Evolutionary conservation across 805 yeast genomes (phyloP), one percentile per base, ranked within the genome.

Genomic region (Schwanniomyces yamadae): DNA sequence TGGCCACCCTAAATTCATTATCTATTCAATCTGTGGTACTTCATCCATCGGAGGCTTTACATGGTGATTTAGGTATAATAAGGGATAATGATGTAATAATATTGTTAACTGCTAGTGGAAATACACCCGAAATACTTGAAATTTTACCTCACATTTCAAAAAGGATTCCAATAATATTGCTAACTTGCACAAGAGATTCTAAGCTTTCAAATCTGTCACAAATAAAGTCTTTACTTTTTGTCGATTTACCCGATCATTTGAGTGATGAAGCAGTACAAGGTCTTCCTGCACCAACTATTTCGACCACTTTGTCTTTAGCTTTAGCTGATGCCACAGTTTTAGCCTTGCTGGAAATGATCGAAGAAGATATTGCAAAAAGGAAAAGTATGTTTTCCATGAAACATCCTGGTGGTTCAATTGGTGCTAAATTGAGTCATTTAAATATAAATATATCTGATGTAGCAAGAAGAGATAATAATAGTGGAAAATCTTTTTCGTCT

Each of bases 321-420:
- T 62, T 87, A 27, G 82, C 93, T 7, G 96, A 89, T 53, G 85
- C 95, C 1, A 75, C 84, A 11, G 75, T 84, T 24, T 72, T 89
- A 32, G 84, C 95, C 0, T 61, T 89, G 16, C 74, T 81, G 32
- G 93, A 87, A 52, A 54, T 82, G 51, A 72, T 81, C 36, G 78
- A 79, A 36, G 63, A 64, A 6, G 88, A 86, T 50, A 57, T 69
- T 20, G 57, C 62, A 23, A 63, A 69, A 37, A 66, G 95, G 27
- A 72, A 71, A 43, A 61, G 57, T 39, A 58, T 71, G 23, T 88
- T 88, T 59, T 80, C 83, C 6, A 74, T 73, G 42, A 75, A 82
- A 52, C 96, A 88, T 52, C 96, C 96, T 1, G 96, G 96, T 14
- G 96, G 96, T 12, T 84, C 93, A 2, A 87, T 88, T 52, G 96